Base-by-base conservation (phyloP, 176 grass and related monocot species). In the Triticum urartu region DNA sequence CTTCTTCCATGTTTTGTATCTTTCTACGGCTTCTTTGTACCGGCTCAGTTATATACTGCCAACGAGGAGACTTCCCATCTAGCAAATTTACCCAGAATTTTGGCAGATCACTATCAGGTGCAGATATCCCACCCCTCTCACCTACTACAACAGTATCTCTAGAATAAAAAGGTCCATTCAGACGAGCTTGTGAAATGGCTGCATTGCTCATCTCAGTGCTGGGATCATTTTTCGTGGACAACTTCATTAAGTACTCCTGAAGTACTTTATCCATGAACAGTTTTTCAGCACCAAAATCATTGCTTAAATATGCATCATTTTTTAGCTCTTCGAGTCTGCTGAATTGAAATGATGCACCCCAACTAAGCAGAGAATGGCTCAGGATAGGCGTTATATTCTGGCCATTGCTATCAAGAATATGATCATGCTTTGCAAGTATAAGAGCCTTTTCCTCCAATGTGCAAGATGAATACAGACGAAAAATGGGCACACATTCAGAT, bases 401-500 rank as follows among this genome's bases (percentile, higher is more conserved):
- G 52, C 91, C 88, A 80, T 90, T 92, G 80, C 86, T 98, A 72
- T 92, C 93, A 66, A 94, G 75, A 75, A 77, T 69, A 78, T 93
- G 80, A 72, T 95, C 88, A 65, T 98, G 74, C 79, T 94, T 98
- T 77, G 96, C 91, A 71, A 94, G 86, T 78, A 93, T 85, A 61
- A 98, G 90, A 75, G 82, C 81, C 81, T 92, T 98, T 86, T 95
- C 96, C 86, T 98, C 96, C 68, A 95, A 89, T 32, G 96, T 90
- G 79, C 76, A 95, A 81, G 90, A 87, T 3, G 96, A 92, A 81
- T 94, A 98, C 10, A 98, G 40, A 62, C 96, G 93, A 88, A 98
- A 93, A 82, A 98, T 61, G 11, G 82, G 71, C 65, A 95, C 75
- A 18, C 17, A 77, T 32, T 87, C 84, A 90, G 75, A 76, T 62